Percentiles rank a stretch among this genome's conserved stretches.
Evolutionary conservation across 2,329 filamentous ascomycete species (phyloP).

Genomic region (Westerdykella aurantiaca): DNA sequence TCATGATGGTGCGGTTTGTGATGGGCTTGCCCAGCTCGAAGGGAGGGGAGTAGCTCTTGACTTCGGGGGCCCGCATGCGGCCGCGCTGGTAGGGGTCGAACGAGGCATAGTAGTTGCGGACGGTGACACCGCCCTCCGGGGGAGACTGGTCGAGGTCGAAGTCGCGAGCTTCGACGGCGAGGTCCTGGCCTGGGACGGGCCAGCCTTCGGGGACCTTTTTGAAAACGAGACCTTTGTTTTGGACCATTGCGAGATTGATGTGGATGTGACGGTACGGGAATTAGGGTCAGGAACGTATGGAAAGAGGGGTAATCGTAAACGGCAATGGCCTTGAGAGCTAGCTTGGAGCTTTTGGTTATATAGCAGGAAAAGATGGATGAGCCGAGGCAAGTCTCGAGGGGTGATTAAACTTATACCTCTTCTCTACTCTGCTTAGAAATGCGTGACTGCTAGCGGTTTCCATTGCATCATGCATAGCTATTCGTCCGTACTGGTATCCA

Average conservation of each 20-base stretch:
- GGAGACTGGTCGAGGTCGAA: slow-evolving; percentile 60
- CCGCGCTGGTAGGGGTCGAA: slow-evolving; percentile 83
- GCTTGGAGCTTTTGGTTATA: too few species aligned
- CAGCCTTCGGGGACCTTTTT: slow-evolving; percentile 60
- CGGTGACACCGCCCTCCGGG: slow-evolving; percentile 59
- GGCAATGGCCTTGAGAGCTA: too few species aligned
- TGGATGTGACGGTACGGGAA: slow-evolving; percentile 2
- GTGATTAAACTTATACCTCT: too few species aligned
- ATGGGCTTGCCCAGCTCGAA: slow-evolving; percentile 61
- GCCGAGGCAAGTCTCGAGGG: too few species aligned
- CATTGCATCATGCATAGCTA: background rate
- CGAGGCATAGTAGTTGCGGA: slow-evolving; percentile 67
- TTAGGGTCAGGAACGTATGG: background rate
- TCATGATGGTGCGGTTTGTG: slow-evolving; percentile 57
- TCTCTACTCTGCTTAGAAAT: background rate
- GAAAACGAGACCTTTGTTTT: slow-evolving; percentile 73
- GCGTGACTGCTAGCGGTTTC: background rate
- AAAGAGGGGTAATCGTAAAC: background rate
- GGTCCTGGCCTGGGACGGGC: slow-evolving; percentile 65
- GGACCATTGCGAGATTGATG: slow-evolving; percentile 40
- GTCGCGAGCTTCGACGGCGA: slow-evolving; percentile 59
- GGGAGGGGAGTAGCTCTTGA: slow-evolving; percentile 62
- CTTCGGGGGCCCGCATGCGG: slow-evolving; percentile 61
- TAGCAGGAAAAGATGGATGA: too few species aligned
- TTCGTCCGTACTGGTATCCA: background rate